phyloP scores from a whole-genome alignment of 306 rosid genomes.

The Arachis hypogaea region DNA sequence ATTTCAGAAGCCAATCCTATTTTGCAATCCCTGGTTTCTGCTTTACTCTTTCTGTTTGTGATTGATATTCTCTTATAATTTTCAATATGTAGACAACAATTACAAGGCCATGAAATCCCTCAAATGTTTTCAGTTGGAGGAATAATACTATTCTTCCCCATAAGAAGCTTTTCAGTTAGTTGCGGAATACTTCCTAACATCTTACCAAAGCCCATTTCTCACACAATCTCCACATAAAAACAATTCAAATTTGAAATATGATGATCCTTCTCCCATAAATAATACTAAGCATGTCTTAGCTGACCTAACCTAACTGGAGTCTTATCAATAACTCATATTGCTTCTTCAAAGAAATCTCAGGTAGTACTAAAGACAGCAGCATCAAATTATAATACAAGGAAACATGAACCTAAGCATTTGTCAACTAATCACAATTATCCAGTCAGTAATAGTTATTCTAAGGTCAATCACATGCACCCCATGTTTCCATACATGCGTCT shows the following conservation, averaged over 20 bases:
- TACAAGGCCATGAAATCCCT: constrained; percentile 2
- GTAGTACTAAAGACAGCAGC: constrained; percentile 9
- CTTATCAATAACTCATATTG: not conserved
- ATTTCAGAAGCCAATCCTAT: constrained; percentile 12
- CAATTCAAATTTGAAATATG: constrained; percentile 6
- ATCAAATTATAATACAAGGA: constrained; percentile 14
- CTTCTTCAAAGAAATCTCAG: constrained; percentile 8
- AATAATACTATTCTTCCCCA: not conserved
- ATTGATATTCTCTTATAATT: constrained; percentile 12
- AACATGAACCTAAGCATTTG: constrained; percentile 16
- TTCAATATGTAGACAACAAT: constrained; percentile 14
- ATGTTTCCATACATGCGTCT: not conserved
- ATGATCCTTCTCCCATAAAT: constrained; percentile 9
- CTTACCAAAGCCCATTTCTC: constrained; percentile 9
- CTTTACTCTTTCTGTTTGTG: constrained; percentile 1
- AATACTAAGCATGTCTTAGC: not conserved
- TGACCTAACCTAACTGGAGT: constrained; percentile 27
- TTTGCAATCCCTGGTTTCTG: constrained; percentile 5
- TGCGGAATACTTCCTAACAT: not conserved
- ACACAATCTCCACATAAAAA: constrained; percentile 24
- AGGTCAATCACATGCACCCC: not conserved
- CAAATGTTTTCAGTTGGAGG: not conserved
- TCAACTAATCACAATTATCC: constrained; percentile 5
- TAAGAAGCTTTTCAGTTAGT: not conserved
- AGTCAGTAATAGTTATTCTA: constrained; percentile 4